Percentiles rank a stretch among this genome's conserved stretches.
Evolutionary conservation across 192 early-diverging fungal genomes (phyloP).

Genomic region (Linnemannia schmuckeri): DNA sequence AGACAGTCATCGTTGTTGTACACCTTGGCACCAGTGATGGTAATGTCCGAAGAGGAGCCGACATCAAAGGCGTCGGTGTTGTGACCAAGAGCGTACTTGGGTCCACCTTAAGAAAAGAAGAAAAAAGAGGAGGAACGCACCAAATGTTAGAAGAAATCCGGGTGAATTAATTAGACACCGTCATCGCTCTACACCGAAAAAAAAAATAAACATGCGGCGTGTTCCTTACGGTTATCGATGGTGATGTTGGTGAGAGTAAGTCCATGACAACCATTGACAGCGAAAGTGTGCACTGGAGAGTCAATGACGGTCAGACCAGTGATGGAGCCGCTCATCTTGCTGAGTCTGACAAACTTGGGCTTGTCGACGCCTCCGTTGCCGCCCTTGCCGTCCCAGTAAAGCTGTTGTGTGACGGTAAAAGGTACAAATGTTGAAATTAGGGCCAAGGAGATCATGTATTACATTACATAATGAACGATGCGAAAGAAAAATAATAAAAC

Average conservation of each 20-base stretch:
- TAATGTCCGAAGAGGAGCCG: slow-evolving; percentile 36
- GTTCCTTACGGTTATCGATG: slow-evolving; percentile 56
- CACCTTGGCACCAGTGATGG: slow-evolving; percentile 49
- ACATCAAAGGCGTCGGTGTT: slow-evolving; percentile 63
- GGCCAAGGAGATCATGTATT: neutral
- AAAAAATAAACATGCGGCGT: slow-evolving; percentile 1
- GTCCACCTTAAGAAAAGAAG: slow-evolving; percentile 23
- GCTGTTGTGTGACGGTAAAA: slow-evolving; percentile 8
- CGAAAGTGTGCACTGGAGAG: slow-evolving; percentile 60
- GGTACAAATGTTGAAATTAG: neutral
- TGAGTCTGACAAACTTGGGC: slow-evolving; percentile 54
- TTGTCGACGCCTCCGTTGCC: slow-evolving; percentile 57
- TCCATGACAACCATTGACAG: slow-evolving; percentile 46
- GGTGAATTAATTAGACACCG: neutral
- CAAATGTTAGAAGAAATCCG: neutral
- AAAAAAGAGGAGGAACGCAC: neutral
- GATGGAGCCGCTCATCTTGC: slow-evolving; percentile 41
- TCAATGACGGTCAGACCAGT: slow-evolving; percentile 39
- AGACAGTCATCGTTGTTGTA: slow-evolving; percentile 67
- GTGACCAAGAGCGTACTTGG: slow-evolving; percentile 43
- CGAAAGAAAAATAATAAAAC: slow-evolving; percentile 11
- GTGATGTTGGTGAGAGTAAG: slow-evolving; percentile 46
- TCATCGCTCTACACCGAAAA: slow-evolving; percentile 1
- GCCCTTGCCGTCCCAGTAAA: slow-evolving; percentile 63
- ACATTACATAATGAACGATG: slow-evolving; percentile 9